Percentiles rank a stretch among this genome's conserved stretches.
Conservation (phyloP, 345 rosid genomes). For the Gossypium rotundifolium region DNA sequence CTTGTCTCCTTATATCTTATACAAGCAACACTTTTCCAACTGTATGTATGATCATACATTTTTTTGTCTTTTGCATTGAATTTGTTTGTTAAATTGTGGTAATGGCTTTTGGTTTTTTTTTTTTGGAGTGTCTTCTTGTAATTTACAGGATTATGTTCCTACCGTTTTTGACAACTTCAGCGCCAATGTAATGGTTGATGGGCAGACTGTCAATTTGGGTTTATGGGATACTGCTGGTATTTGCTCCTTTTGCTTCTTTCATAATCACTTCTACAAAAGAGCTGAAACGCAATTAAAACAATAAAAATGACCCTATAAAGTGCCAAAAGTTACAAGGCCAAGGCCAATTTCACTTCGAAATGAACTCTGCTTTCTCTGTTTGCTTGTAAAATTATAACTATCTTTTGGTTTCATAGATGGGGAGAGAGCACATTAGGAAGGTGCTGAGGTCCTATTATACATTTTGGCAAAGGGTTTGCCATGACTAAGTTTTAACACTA, state of each 20-base stretch:
- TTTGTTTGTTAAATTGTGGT: neutral
- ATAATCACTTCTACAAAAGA: neutral
- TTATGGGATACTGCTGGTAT: constrained; percentile 98
- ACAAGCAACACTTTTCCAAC: constrained; percentile 88
- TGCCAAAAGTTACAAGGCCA: neutral
- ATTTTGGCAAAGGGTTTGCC: neutral
- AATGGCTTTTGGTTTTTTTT: neutral
- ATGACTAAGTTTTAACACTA: neutral
- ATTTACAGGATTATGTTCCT: constrained; percentile 56
- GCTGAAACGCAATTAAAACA: too few relatives aligned
- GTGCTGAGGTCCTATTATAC: neutral
- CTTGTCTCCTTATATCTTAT: constrained; percentile 83
- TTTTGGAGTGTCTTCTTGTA: neutral
- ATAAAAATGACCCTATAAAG: too few relatives aligned
- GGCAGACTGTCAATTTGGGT: constrained; percentile 74
- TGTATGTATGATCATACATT: constrained; percentile 22
- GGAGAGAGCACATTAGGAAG: neutral
- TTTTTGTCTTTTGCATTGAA: neutral
- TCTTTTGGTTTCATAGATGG: neutral
- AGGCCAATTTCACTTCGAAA: neutral
- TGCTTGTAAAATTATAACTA: neutral
- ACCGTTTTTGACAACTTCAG: constrained; percentile 90
- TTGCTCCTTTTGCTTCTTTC: constrained; percentile 16
- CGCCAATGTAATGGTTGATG: constrained; percentile 88
- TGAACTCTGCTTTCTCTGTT: neutral